Conservation (phyloP, 2,329 filamentous ascomycete species). For the Apiospora marii region DNA sequence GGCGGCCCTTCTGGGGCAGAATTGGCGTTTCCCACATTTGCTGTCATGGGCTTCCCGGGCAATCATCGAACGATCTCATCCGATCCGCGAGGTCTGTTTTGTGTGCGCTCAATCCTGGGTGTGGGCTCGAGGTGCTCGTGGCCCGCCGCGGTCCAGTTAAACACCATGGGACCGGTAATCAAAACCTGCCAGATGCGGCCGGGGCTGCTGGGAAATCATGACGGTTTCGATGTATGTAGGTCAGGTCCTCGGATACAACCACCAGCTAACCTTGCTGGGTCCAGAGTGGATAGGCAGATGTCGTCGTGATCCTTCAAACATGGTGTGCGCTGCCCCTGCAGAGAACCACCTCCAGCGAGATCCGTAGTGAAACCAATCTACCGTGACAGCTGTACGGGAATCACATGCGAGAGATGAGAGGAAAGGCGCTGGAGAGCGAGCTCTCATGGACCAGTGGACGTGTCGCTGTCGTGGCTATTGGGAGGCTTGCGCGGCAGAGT, state of each 20-base stretch:
- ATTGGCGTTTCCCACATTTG: neutral
- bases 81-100: constrained; percentile 8
- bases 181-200: neutral
- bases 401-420: neutral
- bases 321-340: neutral
- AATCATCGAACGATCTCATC: constrained; percentile 20
- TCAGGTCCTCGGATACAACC: neutral
- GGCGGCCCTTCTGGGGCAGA: neutral
- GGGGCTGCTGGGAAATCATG: neutral
- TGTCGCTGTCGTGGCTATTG: neutral
- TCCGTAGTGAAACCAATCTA: neutral
- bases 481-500: neutral
- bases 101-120: neutral
- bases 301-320: neutral
- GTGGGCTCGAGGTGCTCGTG: neutral
- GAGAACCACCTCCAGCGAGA: neutral
- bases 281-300: neutral
- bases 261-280: neutral
- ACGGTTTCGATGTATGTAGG: neutral
- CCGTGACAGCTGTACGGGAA: neutral
- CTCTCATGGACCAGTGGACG: neutral
- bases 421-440: neutral
- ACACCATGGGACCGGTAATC: neutral
- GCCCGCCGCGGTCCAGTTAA: constrained; percentile 11
- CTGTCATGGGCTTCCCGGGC: constrained; percentile 8